Evolutionary conservation across 371 early-diverging fungal species (phyloP), one percentile per base, ranked within the genome.

Genomic region (Mucor circinelloides): DNA sequence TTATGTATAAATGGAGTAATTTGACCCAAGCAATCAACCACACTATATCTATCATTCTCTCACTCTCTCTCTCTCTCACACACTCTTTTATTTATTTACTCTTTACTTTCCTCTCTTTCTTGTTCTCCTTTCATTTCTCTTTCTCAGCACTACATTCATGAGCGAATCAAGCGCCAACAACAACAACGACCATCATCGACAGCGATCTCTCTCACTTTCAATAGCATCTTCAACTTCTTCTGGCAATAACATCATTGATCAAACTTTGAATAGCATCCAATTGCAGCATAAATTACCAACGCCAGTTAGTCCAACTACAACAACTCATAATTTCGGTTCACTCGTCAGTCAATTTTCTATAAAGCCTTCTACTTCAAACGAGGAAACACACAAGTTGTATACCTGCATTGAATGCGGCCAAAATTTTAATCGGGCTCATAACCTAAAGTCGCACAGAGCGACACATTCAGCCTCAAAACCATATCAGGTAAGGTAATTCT

Each of bases 391-490:
- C 6, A 70, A 65, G 46, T 36, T 57, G 31, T 68, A 54, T 42
- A 58, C 71, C 9, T 83, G 83, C 60, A 52, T 63, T 50, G 74
- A 75, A 34, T 83, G 83, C 58, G 67, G 70, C 48, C 80, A 80
- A 58, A 71, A 75, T 6, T 83, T 83, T 59, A 74, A 75, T 63
- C 71, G 80, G 50, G 79, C 80, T n/a, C 80, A 83, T 59, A 83
- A 80, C 61, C 64, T 83, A 38, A 83, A 83, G 62, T 80, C 80
- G 17, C 83, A 83, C 67, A 66, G 72, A 56, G 73, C 80, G 38
- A 83, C 80, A 3, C 83, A 83, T 68, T 80, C 83, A 28, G 70
- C 73, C 64, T 69, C 72, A 65, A 78, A 78, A 32, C 78, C 80
- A 36, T 83, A 71, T 69, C 77, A 80, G 78, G 83, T 75, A 74